Conservation (phyloP, 345 rosid species). For the Geranium brycei region DNA sequence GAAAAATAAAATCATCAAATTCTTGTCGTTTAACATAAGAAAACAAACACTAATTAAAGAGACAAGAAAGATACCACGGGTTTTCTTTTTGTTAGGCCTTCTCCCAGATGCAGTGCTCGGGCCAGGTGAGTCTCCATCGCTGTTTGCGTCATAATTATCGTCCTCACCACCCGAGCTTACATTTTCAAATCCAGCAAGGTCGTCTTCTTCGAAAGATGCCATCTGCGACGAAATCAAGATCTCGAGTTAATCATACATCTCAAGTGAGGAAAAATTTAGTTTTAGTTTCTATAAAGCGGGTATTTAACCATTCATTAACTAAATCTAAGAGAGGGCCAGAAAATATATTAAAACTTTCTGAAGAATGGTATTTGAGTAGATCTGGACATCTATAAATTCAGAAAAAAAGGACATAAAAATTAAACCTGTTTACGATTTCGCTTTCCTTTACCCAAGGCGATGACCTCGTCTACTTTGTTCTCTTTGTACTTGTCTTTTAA, state of each 20-base stretch:
- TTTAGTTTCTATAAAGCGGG: neutral
- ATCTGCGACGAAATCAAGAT: constrained; percentile 30
- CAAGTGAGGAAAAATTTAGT: constrained; percentile 3
- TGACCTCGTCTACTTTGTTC: constrained; percentile 71
- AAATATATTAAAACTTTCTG: no score
- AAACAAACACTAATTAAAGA: neutral
- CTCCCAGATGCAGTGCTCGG: constrained; percentile 59
- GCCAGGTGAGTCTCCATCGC: constrained; percentile 64
- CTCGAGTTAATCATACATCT: constrained; percentile 1
- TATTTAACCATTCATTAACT: neutral
- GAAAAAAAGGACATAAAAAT: neutral
- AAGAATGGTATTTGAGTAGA: no score
- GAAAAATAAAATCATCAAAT: neutral
- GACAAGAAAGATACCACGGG: constrained; percentile 43
- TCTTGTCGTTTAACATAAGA: neutral
- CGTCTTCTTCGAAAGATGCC: constrained; percentile 95
- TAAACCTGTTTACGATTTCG: constrained; percentile 84
- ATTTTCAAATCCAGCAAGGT: constrained; percentile 97
- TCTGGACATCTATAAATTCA: neutral
- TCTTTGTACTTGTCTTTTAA: constrained; percentile 64
- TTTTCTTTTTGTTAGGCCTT: constrained; percentile 64
- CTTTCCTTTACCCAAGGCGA: constrained; percentile 83
- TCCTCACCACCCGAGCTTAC: constrained; percentile 91
- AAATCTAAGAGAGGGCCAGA: neutral
- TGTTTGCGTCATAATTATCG: constrained; percentile 92